Base-by-base conservation (phyloP, 2,329 filamentous ascomycete species). In the Aspergillus arachidicola region DNA sequence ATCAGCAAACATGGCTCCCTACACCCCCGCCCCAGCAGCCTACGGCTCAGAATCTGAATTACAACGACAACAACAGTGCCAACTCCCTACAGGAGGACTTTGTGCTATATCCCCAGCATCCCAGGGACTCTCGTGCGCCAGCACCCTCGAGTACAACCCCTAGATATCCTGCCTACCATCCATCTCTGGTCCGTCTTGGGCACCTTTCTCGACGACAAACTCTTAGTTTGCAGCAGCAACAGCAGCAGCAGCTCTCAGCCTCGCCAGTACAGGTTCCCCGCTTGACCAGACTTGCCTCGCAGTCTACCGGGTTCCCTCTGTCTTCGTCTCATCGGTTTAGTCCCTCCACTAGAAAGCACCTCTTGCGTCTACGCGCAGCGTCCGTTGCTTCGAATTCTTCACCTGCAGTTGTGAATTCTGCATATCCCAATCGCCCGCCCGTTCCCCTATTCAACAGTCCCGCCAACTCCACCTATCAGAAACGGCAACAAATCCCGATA, bases 1-100 rank as follows among this genome's bases (percentile, higher is more conserved):
- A 73, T 68, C 79, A 79, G 78, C 75, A 79, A 80, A 28, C 73
- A 82, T 82, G 80, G 80, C 80, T 77, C 76, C 74, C 79, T 73
- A 73, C 78, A 75, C 78, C 78, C 75, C 79, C 77, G 70, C 74
- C 72, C 60, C 68, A 71, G 68, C 78, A 78, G 79, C 79, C 79
- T 68, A 73, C 70, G 79, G 78, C 78, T 77, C 72, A 74, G 69
- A 71, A 71, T 72, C 66, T 68, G 71, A 75, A 70, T 68, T 63
- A 67, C 68, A 74, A 53, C 67, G 70, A 65, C 74, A 72, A 61
- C 68, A 72, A 68, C 75, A 74, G 68, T 72, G 66, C 67, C 71
- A 72, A 68, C 71, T 69, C 68, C 60, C 68, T 71, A 57, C 72
- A 69, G 58, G 74, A 78, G 73, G 80, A 82, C 80, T 82, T 82